Evolutionary conservation across 1,139 yeast genomes (phyloP), one percentile per base, ranked within the genome.

Genomic region (Wickerhamomyces sp.): DNA sequence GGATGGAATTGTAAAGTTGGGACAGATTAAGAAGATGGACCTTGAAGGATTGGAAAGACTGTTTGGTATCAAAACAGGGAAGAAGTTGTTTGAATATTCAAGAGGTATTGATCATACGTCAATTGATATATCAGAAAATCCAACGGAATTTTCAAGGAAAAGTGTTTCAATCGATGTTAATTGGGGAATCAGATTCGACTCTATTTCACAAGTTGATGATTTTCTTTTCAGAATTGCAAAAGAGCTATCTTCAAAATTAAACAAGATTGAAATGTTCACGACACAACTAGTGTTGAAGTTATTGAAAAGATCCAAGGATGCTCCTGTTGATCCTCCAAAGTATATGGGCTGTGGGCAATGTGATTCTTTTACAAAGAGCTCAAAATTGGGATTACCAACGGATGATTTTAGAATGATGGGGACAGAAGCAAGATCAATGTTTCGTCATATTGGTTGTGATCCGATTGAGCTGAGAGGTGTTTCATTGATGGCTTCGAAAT

Each of bases 141-240:
- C 79, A 24, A 44, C 58, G 5, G 62, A 64, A 66, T 17, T 67
- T 61, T 31, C 64, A 71, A 68, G 95, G 22, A 87, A 86, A 48
- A 74, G 94, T 1, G 72, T 91, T 0, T 87, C 95, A 0, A 86
- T 87, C 10, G 97, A 91, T 55, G 83, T 91, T 23, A 86, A 88
- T 43, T 91, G 87, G 80, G 97, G 96, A 0, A 84, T 91, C 0
- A 57, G 97, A 34, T 83, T 89, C 42, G 72, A 75, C 20, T 64
- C 62, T 0, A 65, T 71, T 17, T 57, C 58, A 2, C 86, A 89
- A 47, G 73, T 82, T 18, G 89, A 81, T 40, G 51, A 42, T 4
- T 91, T 91, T 52, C 54, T 86, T 15, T 61, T 66, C 31, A 61
- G 75, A 24, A 59, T 89, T 33, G 66, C 82, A 0, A 60, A 61